A percentile compares a stretch with the other conserved stretches of the same genome.
These are phyloP conservation scores for Candida glucosophila DNA, from an alignment of 1,139 yeast genomes.

Conservation along the genomic window DNA sequence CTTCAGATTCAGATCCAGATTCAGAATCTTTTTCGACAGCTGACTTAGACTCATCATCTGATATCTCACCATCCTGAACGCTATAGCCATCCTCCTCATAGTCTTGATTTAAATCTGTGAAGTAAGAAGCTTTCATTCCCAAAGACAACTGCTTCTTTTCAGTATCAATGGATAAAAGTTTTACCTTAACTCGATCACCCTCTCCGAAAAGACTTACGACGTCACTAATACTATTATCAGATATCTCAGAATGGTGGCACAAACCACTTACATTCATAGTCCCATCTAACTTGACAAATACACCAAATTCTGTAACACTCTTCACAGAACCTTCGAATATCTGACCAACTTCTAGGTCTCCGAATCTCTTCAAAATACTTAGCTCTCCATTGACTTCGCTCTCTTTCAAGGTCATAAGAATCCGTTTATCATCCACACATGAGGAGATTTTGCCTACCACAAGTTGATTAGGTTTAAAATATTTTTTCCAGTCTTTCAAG, in stretches of 20 bases:
- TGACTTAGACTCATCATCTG: conserved; percentile 12
- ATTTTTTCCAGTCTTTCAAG: conserved; percentile 81
- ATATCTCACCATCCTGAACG: conserved; percentile 15
- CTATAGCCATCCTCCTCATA: conserved; percentile 15
- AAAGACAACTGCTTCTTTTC: conserved; percentile 71
- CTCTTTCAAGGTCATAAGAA: conserved; percentile 74
- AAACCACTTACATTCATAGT: conserved; percentile 73
- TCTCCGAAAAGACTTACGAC: conserved; percentile 62
- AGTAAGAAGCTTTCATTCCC: conserved; percentile 93
- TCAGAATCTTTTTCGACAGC: conserved; percentile 14
- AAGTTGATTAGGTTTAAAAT: conserved; percentile 59
- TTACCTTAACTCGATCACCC: conserved; percentile 87
- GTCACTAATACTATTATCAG: conserved; percentile 51
- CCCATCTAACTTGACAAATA: conserved; percentile 73
- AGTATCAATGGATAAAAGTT: conserved; percentile 53
- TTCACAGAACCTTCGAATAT: conserved; percentile 73
- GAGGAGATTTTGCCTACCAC: conserved; percentile 70
- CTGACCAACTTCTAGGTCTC: conserved; percentile 63
- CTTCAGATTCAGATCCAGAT: conserved; percentile 14
- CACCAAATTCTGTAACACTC: conserved; percentile 82
- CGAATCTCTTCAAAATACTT: conserved; percentile 46
- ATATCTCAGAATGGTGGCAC: conserved; percentile 80
- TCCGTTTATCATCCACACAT: conserved; percentile 54
- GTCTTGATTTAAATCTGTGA: conserved; percentile 33
- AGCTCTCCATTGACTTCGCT: conserved; percentile 70